Evolutionary conservation across 495 filamentous ascomycete species (phyloP), one percentile per base, ranked within the genome.

Genomic region (Neurospora cerealis): DNA sequence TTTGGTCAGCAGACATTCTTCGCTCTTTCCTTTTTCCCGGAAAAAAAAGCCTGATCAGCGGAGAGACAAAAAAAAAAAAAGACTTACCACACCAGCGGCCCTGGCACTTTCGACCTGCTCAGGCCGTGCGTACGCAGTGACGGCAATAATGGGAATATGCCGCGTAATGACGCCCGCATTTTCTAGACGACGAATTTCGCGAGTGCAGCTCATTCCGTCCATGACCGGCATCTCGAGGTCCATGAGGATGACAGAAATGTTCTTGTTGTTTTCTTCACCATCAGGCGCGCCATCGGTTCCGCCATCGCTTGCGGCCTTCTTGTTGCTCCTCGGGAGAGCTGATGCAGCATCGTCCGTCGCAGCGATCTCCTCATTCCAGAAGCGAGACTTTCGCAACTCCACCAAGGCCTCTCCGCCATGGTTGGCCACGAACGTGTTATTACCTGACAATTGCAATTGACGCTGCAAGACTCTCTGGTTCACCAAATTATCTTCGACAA

Each of bases 221-320:
- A 95, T 95, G 36, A 95, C 87, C 0, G 93, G 93, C 93, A 95
- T 95, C 78, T 95, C 93, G 72, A 93, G 86, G 75, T 96, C 93
- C 93, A 94, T 94, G 17, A 95, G 79, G 24, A 95, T 88, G 60
- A 94, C 87, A 69, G 88, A 88, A 5, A 93, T 84, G 73, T 86
- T 81, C 4, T 21, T 69, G 19, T 74, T 70, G 34, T 15, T 38
- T 80, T 80, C n/a, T 79, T 76, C 2, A 76, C 73, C 9, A 71
- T 73, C 28, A 37, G 54, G 11, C 40, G 74, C n/a, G 40, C 39
- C 44, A 38, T 24, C 72, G 48, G 41, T 66, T 32, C 54, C 54
- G 28, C 54, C 54, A 32, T 32, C 28, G 28, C 28, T 66, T 34
- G 54, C 54, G 28, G 28, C 5, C 13, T 17, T 66, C 3, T 66